Conservation (phyloP, 2,329 filamentous ascomycete species). For the Pseudogymnoascus sp. region DNA sequence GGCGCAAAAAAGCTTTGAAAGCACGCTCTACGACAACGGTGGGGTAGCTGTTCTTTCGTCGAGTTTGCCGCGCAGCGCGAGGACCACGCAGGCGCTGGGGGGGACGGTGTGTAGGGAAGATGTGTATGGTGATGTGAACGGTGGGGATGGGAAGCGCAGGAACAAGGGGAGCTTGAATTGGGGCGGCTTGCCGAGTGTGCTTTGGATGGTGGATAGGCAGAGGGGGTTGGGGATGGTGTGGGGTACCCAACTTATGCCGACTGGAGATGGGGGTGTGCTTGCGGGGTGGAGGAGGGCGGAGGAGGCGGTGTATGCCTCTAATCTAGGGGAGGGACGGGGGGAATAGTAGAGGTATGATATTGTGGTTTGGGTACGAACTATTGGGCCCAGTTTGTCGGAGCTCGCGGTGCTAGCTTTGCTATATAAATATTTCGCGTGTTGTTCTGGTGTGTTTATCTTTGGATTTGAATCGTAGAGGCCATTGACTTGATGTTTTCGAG, state of each 20-base stretch:
- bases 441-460: too few relatives aligned
- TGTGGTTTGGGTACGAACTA: too few relatives aligned
- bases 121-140: conserved; percentile 97
- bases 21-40: conserved; percentile 62
- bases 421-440: too few relatives aligned
- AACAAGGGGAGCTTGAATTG: conserved; percentile 88
- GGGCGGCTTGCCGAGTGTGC: conserved; percentile 65
- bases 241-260: not conserved
- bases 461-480: too few relatives aligned
- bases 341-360: too few relatives aligned
- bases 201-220: conserved; percentile 90
- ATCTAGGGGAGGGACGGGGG: not conserved
- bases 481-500: too few relatives aligned
- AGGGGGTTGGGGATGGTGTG: conserved; percentile 63
- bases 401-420: too few relatives aligned
- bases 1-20: not conserved
- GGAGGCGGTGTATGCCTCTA: not conserved
- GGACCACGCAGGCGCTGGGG: conserved; percentile 84
- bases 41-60: conserved; percentile 70
- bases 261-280: not conserved
- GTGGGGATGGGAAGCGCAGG: conserved; percentile 85
- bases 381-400: too few relatives aligned
- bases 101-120: conserved; percentile 91
- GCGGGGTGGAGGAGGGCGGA: not conserved
- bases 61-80: conserved; percentile 74